Conservation (phyloP, 73 alveolate species). For the Stentor roeselii region DNA sequence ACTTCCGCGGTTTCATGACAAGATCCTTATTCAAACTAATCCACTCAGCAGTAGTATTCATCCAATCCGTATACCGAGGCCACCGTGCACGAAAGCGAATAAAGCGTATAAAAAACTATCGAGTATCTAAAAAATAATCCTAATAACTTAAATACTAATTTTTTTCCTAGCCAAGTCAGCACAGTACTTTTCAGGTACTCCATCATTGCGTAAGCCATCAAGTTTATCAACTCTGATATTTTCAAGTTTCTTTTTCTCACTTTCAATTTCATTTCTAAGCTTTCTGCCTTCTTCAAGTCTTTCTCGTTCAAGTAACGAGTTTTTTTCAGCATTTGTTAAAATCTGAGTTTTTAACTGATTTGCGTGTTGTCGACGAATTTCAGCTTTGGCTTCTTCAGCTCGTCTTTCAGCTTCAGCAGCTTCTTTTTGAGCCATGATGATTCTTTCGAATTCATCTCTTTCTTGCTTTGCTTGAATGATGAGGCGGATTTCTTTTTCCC, state of each 20-base stretch:
- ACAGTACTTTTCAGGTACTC: constrained; percentile 73
- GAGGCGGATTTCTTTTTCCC: constrained; percentile 43
- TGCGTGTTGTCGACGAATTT: constrained; percentile 49
- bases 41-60: neutral
- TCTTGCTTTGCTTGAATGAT: constrained; percentile 65
- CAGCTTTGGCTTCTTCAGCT: constrained; percentile 53
- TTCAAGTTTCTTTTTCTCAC: constrained; percentile 78
- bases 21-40: neutral
- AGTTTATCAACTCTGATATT: constrained; percentile 75
- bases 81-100: neutral
- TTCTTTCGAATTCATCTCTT: constrained; percentile 77
- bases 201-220: constrained; percentile 51
- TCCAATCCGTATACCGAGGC: constrained; percentile 20
- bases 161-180: constrained; percentile 85
- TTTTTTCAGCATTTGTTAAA: constrained; percentile 66
- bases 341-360: constrained; percentile 73
- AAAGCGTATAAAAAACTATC: too few species aligned
- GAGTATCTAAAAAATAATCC: too few species aligned
- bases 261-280: constrained; percentile 72
- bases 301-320: constrained; percentile 59
- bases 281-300: constrained; percentile 88
- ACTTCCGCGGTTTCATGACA: neutral
- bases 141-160: neutral
- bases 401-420: constrained; percentile 61
- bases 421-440: constrained; percentile 70